A percentile compares a stretch with the other conserved stretches of the same genome.
Conservation (phyloP, 805 yeast species). For the Yueomyces sinensis region DNA sequence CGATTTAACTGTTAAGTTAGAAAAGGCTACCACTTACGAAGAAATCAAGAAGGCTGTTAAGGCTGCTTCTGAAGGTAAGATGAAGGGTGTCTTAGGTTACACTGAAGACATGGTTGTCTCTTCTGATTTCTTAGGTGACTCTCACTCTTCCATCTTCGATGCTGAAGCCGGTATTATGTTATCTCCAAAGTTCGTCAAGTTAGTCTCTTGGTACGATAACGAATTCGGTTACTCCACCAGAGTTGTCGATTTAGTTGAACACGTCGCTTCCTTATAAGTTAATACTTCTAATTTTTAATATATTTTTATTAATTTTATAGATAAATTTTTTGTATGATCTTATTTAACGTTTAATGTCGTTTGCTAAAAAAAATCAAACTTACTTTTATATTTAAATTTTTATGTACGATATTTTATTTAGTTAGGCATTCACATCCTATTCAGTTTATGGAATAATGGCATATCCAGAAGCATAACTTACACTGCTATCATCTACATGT, state of each 20-base stretch:
- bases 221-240: conserved; percentile 68
- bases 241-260: conserved; percentile 59
- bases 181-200: conserved; percentile 58
- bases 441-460: conserved; percentile 11
- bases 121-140: conserved; percentile 51
- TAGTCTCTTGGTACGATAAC: conserved; percentile 64
- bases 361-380: neutral
- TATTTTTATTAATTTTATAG: neutral
- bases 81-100: conserved; percentile 55
- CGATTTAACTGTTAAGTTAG: conserved; percentile 54
- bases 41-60: conserved; percentile 48
- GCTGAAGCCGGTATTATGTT: conserved; percentile 58
- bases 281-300: conserved; percentile 1
- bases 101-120: conserved; percentile 62
- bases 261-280: conserved; percentile 34
- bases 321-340: neutral
- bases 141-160: conserved; percentile 54
- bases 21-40: conserved; percentile 45
- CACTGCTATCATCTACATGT: conserved; percentile 52
- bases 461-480: conserved; percentile 83
- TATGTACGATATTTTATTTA: neutral
- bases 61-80: conserved; percentile 44
- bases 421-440: neutral
- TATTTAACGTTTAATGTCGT: neutral
- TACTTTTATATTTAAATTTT: neutral